These are phyloP conservation scores for Candida vartiovaarae DNA, from an alignment of 805 yeast genomes.

Conservation along the genomic window DNA sequence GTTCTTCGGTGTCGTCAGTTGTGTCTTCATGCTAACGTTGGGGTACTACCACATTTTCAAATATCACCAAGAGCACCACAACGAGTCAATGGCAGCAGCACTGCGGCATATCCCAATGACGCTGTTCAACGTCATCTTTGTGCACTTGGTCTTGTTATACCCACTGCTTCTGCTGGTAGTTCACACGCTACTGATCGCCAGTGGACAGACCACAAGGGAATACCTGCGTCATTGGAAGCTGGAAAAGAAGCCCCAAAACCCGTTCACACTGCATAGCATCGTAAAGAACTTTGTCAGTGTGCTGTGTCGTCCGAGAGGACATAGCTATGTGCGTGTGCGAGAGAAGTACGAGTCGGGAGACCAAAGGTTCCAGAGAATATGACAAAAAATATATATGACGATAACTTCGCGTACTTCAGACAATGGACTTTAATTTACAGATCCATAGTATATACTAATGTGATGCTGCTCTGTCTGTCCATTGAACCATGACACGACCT, in stretches of 20 bases:
- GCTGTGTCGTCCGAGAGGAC: conserved; percentile 34
- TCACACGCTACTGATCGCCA: conserved; percentile 48
- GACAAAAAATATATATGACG: neutral
- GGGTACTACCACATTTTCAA: conserved; percentile 27
- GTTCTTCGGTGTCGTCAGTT: conserved; percentile 27
- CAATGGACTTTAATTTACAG: too few species aligned
- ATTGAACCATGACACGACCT: too few species aligned
- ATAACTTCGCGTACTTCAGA: too few species aligned
- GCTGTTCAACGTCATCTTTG: conserved; percentile 46
- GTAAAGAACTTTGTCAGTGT: conserved; percentile 27
- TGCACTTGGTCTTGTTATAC: conserved; percentile 40
- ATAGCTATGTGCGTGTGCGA: conserved; percentile 26
- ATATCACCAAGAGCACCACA: conserved; percentile 4
- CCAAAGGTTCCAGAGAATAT: conserved; percentile 27
- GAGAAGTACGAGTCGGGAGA: conserved; percentile 30
- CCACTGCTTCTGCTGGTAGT: conserved; percentile 46
- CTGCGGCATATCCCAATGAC: conserved; percentile 30
- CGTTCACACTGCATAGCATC: conserved; percentile 29
- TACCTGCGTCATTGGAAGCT: conserved; percentile 43
- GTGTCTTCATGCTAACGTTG: conserved; percentile 24
- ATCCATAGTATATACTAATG: too few species aligned
- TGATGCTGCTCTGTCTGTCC: too few species aligned
- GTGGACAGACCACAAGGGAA: conserved; percentile 69
- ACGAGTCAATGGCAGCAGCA: conserved; percentile 17
- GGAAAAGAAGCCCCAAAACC: conserved; percentile 25